These are phyloP conservation scores for Kernera saxatilis DNA, from an alignment of 345 rosid genomes.

Conservation along the genomic window DNA sequence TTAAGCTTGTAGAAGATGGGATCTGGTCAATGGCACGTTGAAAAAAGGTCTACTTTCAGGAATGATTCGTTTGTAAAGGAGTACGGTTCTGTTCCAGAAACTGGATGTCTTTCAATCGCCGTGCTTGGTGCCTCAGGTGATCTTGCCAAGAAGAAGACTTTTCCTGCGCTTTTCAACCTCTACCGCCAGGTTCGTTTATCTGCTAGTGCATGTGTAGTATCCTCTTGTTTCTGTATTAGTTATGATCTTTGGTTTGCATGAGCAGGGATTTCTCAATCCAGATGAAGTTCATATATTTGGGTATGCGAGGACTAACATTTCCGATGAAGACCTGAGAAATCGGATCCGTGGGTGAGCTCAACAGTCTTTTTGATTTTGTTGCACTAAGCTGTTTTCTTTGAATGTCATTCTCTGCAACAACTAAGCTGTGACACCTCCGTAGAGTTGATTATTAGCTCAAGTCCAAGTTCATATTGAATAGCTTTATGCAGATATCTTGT, in stretches of 20 bases:
- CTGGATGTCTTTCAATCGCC: constrained; percentile 80
- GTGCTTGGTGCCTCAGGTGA: constrained; percentile 99
- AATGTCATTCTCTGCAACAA: background rate
- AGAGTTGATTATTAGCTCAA: background rate
- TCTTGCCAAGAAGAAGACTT: constrained; percentile 99
- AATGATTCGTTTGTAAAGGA: constrained; percentile 46
- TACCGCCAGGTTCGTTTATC: constrained; percentile 66
- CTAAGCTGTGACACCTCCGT: background rate
- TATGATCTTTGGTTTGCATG: background rate
- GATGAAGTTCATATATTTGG: constrained; percentile 89
- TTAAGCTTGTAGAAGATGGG: constrained; percentile 37
- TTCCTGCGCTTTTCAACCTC: constrained; percentile 95
- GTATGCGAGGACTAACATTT: constrained; percentile 95
- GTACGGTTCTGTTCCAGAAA: constrained; percentile 43
- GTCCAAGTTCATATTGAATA: background rate
- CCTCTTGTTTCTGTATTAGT: background rate
- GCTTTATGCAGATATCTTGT: constrained; percentile 58
- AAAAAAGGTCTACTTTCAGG: constrained; percentile 53
- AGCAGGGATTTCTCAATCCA: constrained; percentile 74
- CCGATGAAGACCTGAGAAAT: constrained; percentile 76
- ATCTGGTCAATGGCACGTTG: constrained; percentile 56
- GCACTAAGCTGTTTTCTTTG: background rate
- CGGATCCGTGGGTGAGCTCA: constrained; percentile 58
- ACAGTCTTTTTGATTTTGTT: background rate
- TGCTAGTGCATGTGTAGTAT: background rate